phyloP scores from a whole-genome alignment of 1,284 basidiomycete species.

The Cerioporus squamosus region DNA sequence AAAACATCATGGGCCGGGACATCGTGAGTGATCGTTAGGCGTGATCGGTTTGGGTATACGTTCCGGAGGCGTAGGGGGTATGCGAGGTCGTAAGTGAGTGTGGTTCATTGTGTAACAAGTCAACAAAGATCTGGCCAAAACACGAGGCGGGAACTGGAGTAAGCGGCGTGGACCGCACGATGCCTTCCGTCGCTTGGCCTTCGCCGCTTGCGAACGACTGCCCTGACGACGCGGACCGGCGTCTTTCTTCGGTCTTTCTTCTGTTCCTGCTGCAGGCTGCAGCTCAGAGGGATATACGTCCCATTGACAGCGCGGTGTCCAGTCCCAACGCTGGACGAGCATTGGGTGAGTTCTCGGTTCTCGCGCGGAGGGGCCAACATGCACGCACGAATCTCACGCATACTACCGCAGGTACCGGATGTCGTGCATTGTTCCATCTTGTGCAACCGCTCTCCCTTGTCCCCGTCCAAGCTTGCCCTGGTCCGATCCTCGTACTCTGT shows the following conservation, averaged over 20 bases:
- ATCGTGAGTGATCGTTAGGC: slow-evolving; percentile 4
- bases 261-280: neutral
- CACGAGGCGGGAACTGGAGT: slow-evolving; percentile 21
- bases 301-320: no score
- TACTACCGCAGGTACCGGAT: no score
- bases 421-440: no score
- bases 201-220: neutral
- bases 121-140: slow-evolving; percentile 17
- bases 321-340: no score
- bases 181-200: slow-evolving; percentile 11
- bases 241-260: neutral
- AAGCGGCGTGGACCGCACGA: slow-evolving; percentile 14
- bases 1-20: slow-evolving; percentile 20
- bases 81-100: slow-evolving; percentile 20
- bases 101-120: slow-evolving; percentile 20
- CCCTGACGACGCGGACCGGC: slow-evolving; percentile 1
- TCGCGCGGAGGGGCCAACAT: no score
- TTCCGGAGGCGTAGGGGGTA: slow-evolving; percentile 11
- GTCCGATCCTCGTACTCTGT: no score
- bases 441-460: no score
- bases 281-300: neutral
- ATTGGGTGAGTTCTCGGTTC: no score
- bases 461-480: no score
- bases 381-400: no score
- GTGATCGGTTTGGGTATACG: slow-evolving; percentile 9